phyloP scores from a whole-genome alignment of 345 rosid species.

The Heritiera littoralis region DNA sequence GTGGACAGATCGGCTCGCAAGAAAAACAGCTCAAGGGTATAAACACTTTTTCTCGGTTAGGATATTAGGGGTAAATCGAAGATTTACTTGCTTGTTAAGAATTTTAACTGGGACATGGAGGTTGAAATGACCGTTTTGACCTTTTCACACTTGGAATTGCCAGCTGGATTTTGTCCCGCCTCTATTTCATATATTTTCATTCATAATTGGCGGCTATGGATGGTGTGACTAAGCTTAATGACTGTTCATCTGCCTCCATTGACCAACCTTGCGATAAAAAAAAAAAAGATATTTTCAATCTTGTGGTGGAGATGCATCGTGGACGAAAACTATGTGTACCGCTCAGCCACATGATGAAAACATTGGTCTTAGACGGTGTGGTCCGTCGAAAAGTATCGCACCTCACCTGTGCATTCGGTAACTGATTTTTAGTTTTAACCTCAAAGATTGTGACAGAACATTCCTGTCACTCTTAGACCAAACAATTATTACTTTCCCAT shows the following conservation, averaged over 20 bases:
- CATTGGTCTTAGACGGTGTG: background rate
- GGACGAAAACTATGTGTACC: no score
- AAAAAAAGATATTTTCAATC: background rate
- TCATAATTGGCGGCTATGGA: constrained; percentile 17
- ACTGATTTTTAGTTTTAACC: background rate
- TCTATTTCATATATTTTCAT: background rate
- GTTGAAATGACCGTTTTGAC: constrained; percentile 19
- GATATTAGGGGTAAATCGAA: background rate
- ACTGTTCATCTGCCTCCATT: background rate
- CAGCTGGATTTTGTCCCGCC: background rate
- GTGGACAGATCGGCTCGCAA: constrained; percentile 85
- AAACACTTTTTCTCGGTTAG: background rate
- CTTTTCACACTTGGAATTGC: background rate
- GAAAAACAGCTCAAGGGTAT: constrained; percentile 85
- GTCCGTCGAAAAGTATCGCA: background rate
- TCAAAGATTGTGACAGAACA: background rate
- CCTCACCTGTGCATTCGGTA: background rate
- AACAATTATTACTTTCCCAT: background rate
- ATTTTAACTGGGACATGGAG: background rate
- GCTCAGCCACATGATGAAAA: background rate
- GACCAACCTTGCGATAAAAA: background rate
- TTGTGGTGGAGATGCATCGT: background rate
- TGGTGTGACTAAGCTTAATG: background rate
- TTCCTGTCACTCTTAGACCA: background rate
- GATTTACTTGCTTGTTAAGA: constrained; percentile 2